Evolutionary conservation across 2,329 filamentous ascomycete species (phyloP), one percentile per base, ranked within the genome.

Genomic region (Sodiomyces alkalinus): DNA sequence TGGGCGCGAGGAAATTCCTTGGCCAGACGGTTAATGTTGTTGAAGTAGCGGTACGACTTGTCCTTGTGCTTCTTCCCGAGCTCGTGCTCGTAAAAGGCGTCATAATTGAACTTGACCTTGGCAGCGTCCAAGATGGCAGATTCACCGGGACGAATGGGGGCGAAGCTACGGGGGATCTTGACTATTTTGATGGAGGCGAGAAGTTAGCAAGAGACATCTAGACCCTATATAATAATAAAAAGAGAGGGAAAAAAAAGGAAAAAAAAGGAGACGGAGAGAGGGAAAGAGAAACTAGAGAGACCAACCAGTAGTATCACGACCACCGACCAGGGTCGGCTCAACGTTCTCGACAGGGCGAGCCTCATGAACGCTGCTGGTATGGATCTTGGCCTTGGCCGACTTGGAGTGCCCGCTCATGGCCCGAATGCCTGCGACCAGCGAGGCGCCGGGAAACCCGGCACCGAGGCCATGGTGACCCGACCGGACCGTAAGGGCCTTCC

Each of bases 11-110:
- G 90, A 38, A 98, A 98, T 39, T 96, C 83, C 59, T 90, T 82
- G 40, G 90, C 90, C 35, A 98, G 68, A 19, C 90, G 85, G 50
- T 98, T 98, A 73, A 98, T 98, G 64, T 98, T 98, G 68, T 98
- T 98, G 66, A 98, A 98, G 64, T 96, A 96, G 48, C 90, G 82
- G 63, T 98, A 98, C 29, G 86, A 94, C 63, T 94, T 96, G 68
- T 98, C 90, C 67, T 92, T 86, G 68, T 93, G 90, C 64, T 98
- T 98, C 71, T 94, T 96, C 44, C 94, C 83, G 41, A 98, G 59
- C 54, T 98, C 87, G 36, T 62, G 62, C 39, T 76, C 60, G 59
- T 96, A 98, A 56, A 94, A 98, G 26, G 54, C 70, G 45, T 93
- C 75, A 47, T 98, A 98, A 55, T 96, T 69, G 55, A 94, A 98